Percentiles rank a stretch among this genome's conserved stretches.
Evolutionary conservation across 768 basidiomycete genomes (phyloP).

Genomic region (Pleurotus eryngii): DNA sequence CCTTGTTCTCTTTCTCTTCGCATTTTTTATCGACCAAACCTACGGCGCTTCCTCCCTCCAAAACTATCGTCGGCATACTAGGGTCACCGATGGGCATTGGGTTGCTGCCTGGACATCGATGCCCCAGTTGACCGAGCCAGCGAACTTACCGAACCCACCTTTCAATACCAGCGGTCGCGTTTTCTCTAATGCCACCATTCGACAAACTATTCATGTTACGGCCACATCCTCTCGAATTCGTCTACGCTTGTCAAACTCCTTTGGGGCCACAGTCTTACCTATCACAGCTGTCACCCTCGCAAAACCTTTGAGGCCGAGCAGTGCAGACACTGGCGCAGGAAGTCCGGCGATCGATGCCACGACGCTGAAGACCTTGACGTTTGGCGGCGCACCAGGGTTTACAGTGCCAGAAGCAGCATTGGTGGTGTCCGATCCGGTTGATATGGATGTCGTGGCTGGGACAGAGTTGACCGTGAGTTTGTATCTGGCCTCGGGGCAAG

Average conservation of each 20-base stretch:
- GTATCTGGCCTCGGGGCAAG: constrained; percentile 38
- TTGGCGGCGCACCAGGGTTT: constrained; percentile 39
- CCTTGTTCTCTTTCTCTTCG: not conserved
- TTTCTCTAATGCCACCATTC: constrained; percentile 44
- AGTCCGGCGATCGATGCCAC: constrained; percentile 28
- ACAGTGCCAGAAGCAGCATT: constrained; percentile 41
- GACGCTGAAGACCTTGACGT: constrained; percentile 36
- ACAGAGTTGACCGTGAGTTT: constrained; percentile 38
- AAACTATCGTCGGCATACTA: not conserved
- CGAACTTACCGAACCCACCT: constrained; percentile 33
- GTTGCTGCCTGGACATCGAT: constrained; percentile 34
- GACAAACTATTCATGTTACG: constrained; percentile 46
- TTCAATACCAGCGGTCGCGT: constrained; percentile 27
- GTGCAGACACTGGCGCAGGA: constrained; percentile 29
- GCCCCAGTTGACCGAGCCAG: constrained; percentile 36
- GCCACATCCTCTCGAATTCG: constrained; percentile 37
- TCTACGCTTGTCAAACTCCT: constrained; percentile 46
- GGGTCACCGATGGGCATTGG: constrained; percentile 21
- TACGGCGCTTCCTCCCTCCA: not conserved
- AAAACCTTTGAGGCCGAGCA: constrained; percentile 24
- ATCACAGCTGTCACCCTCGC: constrained; percentile 45
- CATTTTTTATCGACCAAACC: not conserved
- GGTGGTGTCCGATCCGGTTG: constrained; percentile 43
- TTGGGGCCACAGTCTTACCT: constrained; percentile 37
- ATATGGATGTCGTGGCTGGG: constrained; percentile 34